Evolutionary conservation across 768 basidiomycete species (phyloP), one percentile per base, ranked within the genome.

Genomic region (Suillus plorans): DNA sequence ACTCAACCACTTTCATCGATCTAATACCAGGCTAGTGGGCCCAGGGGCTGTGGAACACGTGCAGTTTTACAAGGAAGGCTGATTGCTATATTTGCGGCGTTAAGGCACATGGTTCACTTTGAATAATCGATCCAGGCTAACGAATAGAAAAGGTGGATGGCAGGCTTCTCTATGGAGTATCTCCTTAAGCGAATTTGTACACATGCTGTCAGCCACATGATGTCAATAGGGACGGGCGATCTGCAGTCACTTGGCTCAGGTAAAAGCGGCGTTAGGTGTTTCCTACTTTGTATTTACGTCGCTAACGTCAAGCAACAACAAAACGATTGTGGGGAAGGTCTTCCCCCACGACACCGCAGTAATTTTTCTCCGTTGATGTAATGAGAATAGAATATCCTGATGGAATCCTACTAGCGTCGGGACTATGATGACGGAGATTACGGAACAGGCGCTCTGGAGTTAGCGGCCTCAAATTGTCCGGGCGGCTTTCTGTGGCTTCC

Each of bases 391-490:
- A 41, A 39, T 39, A 39, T 36, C 9, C 14, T 58, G 56, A 37
- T 37, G 13, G 25, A 58, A 58, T 25, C 39, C 16, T 9, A 16
- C 57, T 41, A 41, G 20, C 56, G 8, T 64, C 64, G 63, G 49
- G 49, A 50, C 3, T 64, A 65, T 68, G 34, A 60, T 65, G 61
- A 69, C 75, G 75, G 75, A 77, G 75, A 76, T 76, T 76, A 72
- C 75, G 75, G 75, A 72, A 36, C 66, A 65, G 31, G 62, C 64
- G 66, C 50, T 59, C 66, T 68, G 73, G 74, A 64, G 70, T 73
- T 74, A 73, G 66, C 76, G 73, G 69, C 66, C 36, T 64, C 55
- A 42, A 39, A 44, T 37, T 44, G 18, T 61, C 58, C 36, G 44
- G 56, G 22, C 6, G 66, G 67, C 67, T 69, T 67, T 22, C 47